Evolutionary conservation across 768 basidiomycete species (phyloP).

Genomic region (Lactarius evosmus): DNA sequence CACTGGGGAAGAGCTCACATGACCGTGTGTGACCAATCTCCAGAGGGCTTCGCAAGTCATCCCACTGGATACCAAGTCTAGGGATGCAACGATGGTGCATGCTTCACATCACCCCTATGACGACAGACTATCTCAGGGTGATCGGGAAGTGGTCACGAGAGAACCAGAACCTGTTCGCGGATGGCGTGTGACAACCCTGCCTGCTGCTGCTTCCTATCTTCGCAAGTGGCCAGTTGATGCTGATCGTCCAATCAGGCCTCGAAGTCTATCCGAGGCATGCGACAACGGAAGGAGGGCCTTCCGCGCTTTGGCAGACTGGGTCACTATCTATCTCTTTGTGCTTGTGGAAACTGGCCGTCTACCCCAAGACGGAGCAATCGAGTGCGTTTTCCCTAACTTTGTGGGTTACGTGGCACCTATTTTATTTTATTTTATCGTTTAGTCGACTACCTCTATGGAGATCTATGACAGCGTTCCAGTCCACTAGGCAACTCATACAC

Average conservation of each 20-base stretch:
- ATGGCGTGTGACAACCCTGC: conserved; percentile 12
- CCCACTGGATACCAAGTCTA: background rate
- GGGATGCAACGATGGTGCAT: conserved; percentile 5
- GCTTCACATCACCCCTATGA: conserved; percentile 12
- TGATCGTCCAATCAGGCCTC: conserved; percentile 23
- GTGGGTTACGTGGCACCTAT: conserved; percentile 5
- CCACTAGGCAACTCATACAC: conserved; percentile 24
- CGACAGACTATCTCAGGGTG: conserved; percentile 12
- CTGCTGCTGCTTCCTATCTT: conserved; percentile 11
- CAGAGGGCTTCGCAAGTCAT: conserved; percentile 5
- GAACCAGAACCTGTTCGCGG: conserved; percentile 4
- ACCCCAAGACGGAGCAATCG: conserved; percentile 24
- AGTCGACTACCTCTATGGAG: conserved; percentile 25
- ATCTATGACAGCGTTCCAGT: conserved; percentile 24
- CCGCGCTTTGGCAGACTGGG: conserved; percentile 23
- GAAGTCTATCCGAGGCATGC: conserved; percentile 22
- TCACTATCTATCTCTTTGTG: conserved; percentile 25
- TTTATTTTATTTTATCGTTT: background rate
- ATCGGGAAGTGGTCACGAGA: conserved; percentile 17
- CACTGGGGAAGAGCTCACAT: conserved; percentile 9
- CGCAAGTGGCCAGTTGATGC: conserved; percentile 15
- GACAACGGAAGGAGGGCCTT: conserved; percentile 23
- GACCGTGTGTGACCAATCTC: conserved; percentile 2
- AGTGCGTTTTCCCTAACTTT: conserved; percentile 16
- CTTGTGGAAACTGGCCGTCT: conserved; percentile 24